These are phyloP conservation scores for Madurella mycetomatis DNA, from an alignment of 2,329 filamentous ascomycete genomes.

Conservation along the genomic window DNA sequence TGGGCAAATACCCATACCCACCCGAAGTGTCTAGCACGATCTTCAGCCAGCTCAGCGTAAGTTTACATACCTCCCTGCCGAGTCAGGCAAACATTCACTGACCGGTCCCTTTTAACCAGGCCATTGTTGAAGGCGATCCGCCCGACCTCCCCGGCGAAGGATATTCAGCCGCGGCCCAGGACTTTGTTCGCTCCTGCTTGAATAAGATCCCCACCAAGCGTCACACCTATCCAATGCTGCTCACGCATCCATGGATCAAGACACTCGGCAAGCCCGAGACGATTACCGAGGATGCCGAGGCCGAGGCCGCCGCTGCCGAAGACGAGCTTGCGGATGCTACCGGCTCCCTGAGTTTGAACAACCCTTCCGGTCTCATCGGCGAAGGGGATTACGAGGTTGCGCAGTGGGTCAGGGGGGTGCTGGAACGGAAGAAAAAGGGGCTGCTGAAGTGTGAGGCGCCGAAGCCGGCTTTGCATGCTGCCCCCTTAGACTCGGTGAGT, in stretches of 20 bases:
- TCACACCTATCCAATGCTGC: slow-evolving; percentile 88
- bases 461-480: slow-evolving; percentile 83
- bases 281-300: slow-evolving; percentile 35
- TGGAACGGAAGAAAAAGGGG: slow-evolving; percentile 63
- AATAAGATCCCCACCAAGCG: slow-evolving; percentile 89
- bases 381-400: slow-evolving; percentile 78
- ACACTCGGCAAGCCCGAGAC: slow-evolving; percentile 30
- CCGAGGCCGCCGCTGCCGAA: slow-evolving; percentile 29
- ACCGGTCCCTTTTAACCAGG: slow-evolving; percentile 48
- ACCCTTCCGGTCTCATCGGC: slow-evolving; percentile 28
- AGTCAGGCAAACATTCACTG: slow-evolving; percentile 10
- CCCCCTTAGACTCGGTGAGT: slow-evolving; percentile 71
- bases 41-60: slow-evolving; percentile 92
- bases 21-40: slow-evolving; percentile 98
- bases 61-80: slow-evolving; percentile 36
- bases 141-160: slow-evolving; percentile 75
- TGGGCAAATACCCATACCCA: slow-evolving; percentile 92
- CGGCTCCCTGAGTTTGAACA: slow-evolving; percentile 40
- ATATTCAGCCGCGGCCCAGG: slow-evolving; percentile 73
- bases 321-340: slow-evolving; percentile 39
- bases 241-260: slow-evolving; percentile 83
- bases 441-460: slow-evolving; percentile 42
- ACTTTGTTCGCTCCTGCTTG: slow-evolving; percentile 84
- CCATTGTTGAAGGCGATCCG: slow-evolving; percentile 95
- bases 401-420: slow-evolving; percentile 70